These are phyloP conservation scores for Trichoderma atrobrunneum DNA, from an alignment of 2,329 filamentous ascomycete species.

Conservation along the genomic window DNA sequence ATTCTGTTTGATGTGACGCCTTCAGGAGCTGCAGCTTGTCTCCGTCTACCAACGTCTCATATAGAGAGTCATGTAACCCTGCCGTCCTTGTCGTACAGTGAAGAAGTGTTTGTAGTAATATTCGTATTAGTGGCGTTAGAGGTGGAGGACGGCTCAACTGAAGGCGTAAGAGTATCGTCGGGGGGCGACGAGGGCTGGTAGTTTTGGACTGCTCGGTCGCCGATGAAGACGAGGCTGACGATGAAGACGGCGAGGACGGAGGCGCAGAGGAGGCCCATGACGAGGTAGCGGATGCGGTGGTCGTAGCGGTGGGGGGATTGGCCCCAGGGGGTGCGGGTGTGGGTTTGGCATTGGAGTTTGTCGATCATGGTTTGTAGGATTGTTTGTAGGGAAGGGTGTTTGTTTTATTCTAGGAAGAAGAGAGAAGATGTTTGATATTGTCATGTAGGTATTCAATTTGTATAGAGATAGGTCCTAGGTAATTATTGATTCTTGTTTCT, in stretches of 20 bases:
- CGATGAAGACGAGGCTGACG: conserved; percentile 24
- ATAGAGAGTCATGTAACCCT: not conserved
- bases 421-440: not conserved
- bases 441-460: no score
- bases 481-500: not conserved
- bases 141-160: not conserved
- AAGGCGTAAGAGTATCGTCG: not conserved
- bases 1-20: not conserved
- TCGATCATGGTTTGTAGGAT: conserved; percentile 21
- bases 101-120: not conserved
- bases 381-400: not conserved
- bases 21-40: not conserved
- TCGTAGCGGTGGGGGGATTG: conserved; percentile 26
- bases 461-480: no score
- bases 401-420: not conserved
- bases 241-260: conserved; percentile 25
- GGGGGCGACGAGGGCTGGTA: not conserved
- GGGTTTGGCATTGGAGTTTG: conserved; percentile 29
- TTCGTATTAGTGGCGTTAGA: not conserved
- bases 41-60: not conserved
- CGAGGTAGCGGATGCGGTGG: conserved; percentile 27
- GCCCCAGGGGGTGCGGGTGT: conserved; percentile 33
- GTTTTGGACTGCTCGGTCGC: not conserved
- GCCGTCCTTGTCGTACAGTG: not conserved
- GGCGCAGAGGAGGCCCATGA: conserved; percentile 27